Conservation (phyloP, 2,329 filamentous ascomycete genomes). For the Cryoendolithus antarcticus region DNA sequence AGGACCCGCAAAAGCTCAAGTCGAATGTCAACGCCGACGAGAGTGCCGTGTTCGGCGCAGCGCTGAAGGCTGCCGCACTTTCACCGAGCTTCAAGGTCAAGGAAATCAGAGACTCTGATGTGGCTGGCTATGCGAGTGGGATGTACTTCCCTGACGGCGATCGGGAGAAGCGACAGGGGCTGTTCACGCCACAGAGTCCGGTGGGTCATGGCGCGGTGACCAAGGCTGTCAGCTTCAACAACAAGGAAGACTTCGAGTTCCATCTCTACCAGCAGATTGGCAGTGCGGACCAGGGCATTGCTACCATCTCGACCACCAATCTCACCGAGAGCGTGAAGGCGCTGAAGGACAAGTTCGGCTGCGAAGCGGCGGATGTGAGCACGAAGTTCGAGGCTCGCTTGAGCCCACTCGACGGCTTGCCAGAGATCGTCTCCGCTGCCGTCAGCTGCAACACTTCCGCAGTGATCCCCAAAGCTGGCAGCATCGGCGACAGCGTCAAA, state of each 20-base stretch:
- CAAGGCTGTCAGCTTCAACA: slow-evolving; percentile 76
- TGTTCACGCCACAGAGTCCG: slow-evolving; percentile 68
- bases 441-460: slow-evolving; percentile 77
- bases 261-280: slow-evolving; percentile 63
- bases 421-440: slow-evolving; percentile 61
- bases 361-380: slow-evolving; percentile 61
- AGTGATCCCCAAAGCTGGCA: slow-evolving; percentile 53
- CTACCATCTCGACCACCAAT: slow-evolving; percentile 65
- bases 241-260: slow-evolving; percentile 69
- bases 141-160: slow-evolving; percentile 59
- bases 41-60: slow-evolving; percentile 88
- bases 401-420: slow-evolving; percentile 60
- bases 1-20: slow-evolving; percentile 65
- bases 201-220: slow-evolving; percentile 48
- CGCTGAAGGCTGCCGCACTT: slow-evolving; percentile 82
- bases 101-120: slow-evolving; percentile 75
- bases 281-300: slow-evolving; percentile 47
- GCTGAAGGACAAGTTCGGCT: slow-evolving; percentile 67
- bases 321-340: slow-evolving; percentile 70
- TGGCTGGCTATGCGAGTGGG: slow-evolving; percentile 57
- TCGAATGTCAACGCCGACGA: slow-evolving; percentile 96
- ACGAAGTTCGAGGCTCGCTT: slow-evolving; percentile 70
- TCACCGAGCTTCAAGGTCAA: slow-evolving; percentile 96
- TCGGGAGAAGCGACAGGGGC: slow-evolving; percentile 61
- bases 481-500: slow-evolving; percentile 87